Percentiles rank a stretch among this genome's conserved stretches.
phyloP scores from a whole-genome alignment of 345 rosid genomes.

The Bruguiera sexangula region DNA sequence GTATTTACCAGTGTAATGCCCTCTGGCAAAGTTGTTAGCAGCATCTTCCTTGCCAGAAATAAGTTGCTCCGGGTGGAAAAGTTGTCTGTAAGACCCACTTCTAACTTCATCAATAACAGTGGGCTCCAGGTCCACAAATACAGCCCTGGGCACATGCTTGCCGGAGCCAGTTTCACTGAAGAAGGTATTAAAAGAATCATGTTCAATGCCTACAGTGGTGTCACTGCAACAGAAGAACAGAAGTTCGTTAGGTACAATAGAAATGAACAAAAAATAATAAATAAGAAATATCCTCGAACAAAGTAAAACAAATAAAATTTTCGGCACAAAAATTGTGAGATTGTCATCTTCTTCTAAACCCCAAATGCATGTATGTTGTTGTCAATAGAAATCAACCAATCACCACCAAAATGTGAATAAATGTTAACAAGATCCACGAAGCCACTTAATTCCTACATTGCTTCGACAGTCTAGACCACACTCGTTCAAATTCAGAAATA shows the following conservation, averaged over 20 bases:
- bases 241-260: background rate
- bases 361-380: background rate
- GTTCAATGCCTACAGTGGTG: conserved; percentile 48
- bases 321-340: background rate
- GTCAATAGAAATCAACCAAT: background rate
- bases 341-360: background rate
- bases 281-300: background rate
- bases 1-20: conserved; percentile 71
- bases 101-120: conserved; percentile 84
- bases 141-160: conserved; percentile 83
- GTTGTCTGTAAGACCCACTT: conserved; percentile 69
- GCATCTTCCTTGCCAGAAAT: conserved; percentile 92
- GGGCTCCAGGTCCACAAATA: conserved; percentile 81
- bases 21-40: conserved; percentile 91
- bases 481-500: too few relatives aligned
- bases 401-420: background rate
- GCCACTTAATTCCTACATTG: too few relatives aligned
- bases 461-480: too few relatives aligned
- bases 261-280: background rate
- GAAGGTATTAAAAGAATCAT: conserved; percentile 87
- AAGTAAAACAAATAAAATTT: background rate
- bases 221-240: conserved; percentile 45
- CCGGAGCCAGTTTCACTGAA: conserved; percentile 92
- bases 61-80: conserved; percentile 92
- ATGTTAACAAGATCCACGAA: too few relatives aligned